A percentile compares a stretch with the other conserved stretches of the same genome.
Evolutionary conservation across 805 yeast genomes (phyloP).

Genomic region (Torulaspora gathmanii): DNA sequence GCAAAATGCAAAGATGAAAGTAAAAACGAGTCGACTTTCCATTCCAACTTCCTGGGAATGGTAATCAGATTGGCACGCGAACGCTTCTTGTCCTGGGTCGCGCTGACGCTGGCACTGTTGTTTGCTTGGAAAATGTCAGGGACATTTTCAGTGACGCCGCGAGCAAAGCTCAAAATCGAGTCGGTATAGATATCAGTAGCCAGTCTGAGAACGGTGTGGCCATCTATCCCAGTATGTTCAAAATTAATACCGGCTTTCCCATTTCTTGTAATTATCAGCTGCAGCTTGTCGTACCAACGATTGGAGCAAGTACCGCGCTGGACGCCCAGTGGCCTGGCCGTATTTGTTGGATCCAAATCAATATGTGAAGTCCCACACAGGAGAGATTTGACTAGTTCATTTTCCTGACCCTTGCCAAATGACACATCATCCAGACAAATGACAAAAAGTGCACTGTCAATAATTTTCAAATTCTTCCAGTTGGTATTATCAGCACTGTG

Average conservation of each 20-base stretch:
- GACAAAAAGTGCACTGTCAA: slow-evolving; percentile 78
- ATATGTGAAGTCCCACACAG: slow-evolving; percentile 78
- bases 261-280: slow-evolving; percentile 78
- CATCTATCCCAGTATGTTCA: slow-evolving; percentile 94
- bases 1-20: slow-evolving; percentile 81
- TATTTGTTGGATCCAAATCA: slow-evolving; percentile 42
- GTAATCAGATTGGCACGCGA: slow-evolving; percentile 46
- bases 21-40: slow-evolving; percentile 76
- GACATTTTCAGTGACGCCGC: slow-evolving; percentile 63
- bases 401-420: slow-evolving; percentile 40
- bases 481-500: slow-evolving; percentile 47
- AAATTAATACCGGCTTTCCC: slow-evolving; percentile 92
- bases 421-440: slow-evolving; percentile 78
- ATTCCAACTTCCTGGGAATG: slow-evolving; percentile 81
- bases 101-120: slow-evolving; percentile 3
- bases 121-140: slow-evolving; percentile 26
- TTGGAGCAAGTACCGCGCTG: slow-evolving; percentile 93
- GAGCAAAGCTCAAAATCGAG: slow-evolving; percentile 81
- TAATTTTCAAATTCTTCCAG: slow-evolving; percentile 62
- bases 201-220: slow-evolving; percentile 85
- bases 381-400: slow-evolving; percentile 74
- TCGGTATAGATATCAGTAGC: slow-evolving; percentile 90
- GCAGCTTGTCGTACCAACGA: slow-evolving; percentile 92
- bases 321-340: slow-evolving; percentile 47
- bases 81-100: not conserved